These are phyloP conservation scores for Trichaptum fuscoviolaceum DNA, from an alignment of 768 basidiomycete genomes.

Conservation along the genomic window DNA sequence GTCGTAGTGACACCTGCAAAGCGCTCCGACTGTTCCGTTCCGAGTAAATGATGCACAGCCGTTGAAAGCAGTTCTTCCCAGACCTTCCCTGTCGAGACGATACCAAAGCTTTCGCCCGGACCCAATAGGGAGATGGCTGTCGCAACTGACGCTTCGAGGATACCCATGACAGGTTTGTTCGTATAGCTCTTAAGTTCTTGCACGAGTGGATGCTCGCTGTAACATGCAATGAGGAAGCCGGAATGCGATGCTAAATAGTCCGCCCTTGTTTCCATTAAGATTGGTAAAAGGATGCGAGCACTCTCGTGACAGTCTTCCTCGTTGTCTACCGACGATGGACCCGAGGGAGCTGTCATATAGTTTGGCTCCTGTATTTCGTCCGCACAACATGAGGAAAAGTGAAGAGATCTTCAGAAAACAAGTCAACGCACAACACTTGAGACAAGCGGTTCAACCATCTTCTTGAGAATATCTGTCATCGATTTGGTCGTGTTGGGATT, in stretches of 20 bases:
- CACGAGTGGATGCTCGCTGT: constrained; percentile 30
- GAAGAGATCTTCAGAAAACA: neutral
- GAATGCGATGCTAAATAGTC: constrained; percentile 6
- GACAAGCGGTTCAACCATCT: constrained; percentile 15
- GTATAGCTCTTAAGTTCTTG: constrained; percentile 15
- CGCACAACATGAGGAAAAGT: constrained; percentile 4
- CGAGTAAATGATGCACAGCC: constrained; percentile 20
- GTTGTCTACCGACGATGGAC: constrained; percentile 21
- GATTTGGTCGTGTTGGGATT: constrained; percentile 30
- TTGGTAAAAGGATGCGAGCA: constrained; percentile 15
- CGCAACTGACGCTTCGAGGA: constrained; percentile 30
- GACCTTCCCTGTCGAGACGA: constrained; percentile 32
- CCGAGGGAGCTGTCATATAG: constrained; percentile 14
- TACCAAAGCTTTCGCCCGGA: constrained; percentile 24
- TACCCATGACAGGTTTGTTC: constrained; percentile 24
- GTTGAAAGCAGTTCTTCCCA: constrained; percentile 26
- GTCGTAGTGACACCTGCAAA: constrained; percentile 31
- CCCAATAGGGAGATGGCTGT: constrained; percentile 11
- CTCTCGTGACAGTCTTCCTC: constrained; percentile 14
- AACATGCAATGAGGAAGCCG: constrained; percentile 25
- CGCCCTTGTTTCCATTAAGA: constrained; percentile 12
- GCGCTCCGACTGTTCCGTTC: constrained; percentile 1
- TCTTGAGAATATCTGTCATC: constrained; percentile 20
- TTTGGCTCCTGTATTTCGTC: constrained; percentile 7
- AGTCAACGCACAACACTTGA: neutral